Evolutionary conservation across 306 rosid genomes (phyloP).

Genomic region (Fagus crenata): DNA sequence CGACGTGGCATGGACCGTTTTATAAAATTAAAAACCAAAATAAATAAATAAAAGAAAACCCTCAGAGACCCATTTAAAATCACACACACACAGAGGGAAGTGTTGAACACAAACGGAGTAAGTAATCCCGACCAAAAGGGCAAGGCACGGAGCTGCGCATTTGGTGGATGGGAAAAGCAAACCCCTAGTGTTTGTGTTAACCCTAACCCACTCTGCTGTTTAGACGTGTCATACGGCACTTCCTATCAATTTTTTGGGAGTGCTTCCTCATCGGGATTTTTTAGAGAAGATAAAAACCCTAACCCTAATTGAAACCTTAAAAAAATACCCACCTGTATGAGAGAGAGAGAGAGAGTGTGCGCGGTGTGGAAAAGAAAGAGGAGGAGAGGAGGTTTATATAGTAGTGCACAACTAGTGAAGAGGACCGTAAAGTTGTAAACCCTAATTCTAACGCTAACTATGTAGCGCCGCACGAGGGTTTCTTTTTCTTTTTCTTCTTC

Average conservation of each 20-base stretch:
- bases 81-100: slow-evolving; percentile 56
- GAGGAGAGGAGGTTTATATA: background rate
- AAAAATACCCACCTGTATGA: background rate
- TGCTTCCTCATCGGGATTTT: slow-evolving; percentile 59
- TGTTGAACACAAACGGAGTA: background rate
- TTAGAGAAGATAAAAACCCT: background rate
- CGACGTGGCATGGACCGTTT: slow-evolving; percentile 73
- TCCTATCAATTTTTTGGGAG: slow-evolving; percentile 79
- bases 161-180: too few relatives aligned
- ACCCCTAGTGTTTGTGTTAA: too few relatives aligned
- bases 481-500: background rate
- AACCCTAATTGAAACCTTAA: background rate
- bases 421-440: background rate
- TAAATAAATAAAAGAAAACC: background rate
- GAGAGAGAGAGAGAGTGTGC: background rate
- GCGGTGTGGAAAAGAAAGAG: too few relatives aligned
- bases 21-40: rapidly evolving
- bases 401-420: background rate
- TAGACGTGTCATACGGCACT: slow-evolving; percentile 94
- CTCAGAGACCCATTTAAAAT: slow-evolving; percentile 86
- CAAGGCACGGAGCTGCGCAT: background rate
- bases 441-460: background rate
- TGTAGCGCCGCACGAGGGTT: background rate
- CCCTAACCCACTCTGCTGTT: slow-evolving; percentile 40
- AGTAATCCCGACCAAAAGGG: slow-evolving; percentile 34